These are phyloP conservation scores for Codiaeum variegatum DNA, from an alignment of 441 rosid species.

Conservation along the genomic window DNA sequence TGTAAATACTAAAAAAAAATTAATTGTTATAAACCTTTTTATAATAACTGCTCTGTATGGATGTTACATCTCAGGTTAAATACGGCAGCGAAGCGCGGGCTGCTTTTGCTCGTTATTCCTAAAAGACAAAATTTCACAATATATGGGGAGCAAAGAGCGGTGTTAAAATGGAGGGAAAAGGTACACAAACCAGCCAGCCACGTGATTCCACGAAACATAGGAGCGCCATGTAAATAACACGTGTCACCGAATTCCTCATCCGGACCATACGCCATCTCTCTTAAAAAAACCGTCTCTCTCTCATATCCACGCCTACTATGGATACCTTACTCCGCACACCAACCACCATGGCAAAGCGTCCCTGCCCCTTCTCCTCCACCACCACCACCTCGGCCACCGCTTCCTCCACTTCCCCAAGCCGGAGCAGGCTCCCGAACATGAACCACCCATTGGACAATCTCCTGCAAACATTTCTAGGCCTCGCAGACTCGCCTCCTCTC, in stretches of 20 bases:
- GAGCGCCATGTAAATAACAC: constrained; percentile 15
- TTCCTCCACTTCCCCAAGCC: not conserved
- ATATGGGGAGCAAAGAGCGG: not conserved
- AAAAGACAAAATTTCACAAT: too few species aligned
- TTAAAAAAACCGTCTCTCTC: not conserved
- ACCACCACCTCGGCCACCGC: constrained; percentile 20
- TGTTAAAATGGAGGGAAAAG: not conserved
- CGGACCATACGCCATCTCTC: constrained; percentile 14
- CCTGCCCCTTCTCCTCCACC: constrained; percentile 39
- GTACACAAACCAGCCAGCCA: not conserved
- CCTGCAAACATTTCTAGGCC: constrained; percentile 38
- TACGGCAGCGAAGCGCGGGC: too few species aligned
- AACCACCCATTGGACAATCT: constrained; percentile 33
- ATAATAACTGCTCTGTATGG: too few species aligned
- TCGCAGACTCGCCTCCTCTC: constrained; percentile 44
- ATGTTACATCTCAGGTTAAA: too few species aligned
- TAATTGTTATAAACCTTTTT: too few species aligned
- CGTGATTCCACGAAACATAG: too few species aligned
- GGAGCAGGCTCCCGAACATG: not conserved
- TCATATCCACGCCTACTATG: constrained; percentile 32
- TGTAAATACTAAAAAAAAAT: too few species aligned
- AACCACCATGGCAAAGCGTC: constrained; percentile 51
- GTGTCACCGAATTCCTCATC: constrained; percentile 16
- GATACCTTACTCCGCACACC: constrained; percentile 39
- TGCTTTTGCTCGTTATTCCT: too few species aligned